Evolutionary conservation across 148 eudicot species (phyloP).

Genomic region (Persicaria maculosa): DNA sequence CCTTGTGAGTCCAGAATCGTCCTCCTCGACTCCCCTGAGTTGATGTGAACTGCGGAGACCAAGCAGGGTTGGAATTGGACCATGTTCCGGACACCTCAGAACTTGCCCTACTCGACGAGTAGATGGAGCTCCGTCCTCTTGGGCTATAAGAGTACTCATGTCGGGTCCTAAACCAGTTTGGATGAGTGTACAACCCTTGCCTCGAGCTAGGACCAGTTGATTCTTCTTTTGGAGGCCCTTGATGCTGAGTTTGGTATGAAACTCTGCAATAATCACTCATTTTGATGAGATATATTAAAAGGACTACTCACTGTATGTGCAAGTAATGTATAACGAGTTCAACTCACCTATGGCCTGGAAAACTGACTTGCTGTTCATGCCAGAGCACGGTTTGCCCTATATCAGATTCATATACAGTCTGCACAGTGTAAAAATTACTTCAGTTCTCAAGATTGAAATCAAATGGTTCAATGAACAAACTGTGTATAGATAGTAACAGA

Average conservation of each 20-base stretch:
- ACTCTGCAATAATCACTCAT: neutral
- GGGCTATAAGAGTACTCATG: no score
- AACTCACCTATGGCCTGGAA: neutral
- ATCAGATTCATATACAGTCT: conserved; percentile 7
- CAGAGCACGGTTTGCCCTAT: neutral
- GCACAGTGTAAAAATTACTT: neutral
- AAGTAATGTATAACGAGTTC: neutral
- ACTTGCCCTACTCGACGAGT: no score
- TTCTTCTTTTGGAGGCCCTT: neutral
- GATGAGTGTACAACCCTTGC: conserved; percentile 6
- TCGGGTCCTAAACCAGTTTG: neutral
- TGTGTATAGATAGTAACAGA: neutral
- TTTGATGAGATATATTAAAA: no score
- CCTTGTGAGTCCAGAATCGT: no score
- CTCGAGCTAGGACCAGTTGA: neutral
- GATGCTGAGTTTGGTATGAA: conserved; percentile 7
- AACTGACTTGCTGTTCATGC: neutral
- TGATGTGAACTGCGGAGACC: no score
- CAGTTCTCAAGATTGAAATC: neutral
- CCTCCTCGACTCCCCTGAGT: no score
- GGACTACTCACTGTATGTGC: no score
- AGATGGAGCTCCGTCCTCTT: no score
- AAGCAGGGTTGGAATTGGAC: no score
- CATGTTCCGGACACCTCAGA: no score
- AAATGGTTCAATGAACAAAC: neutral